These are phyloP conservation scores for Filobasidium floriforme DNA, from an alignment of 768 basidiomycete species.

Conservation along the genomic window DNA sequence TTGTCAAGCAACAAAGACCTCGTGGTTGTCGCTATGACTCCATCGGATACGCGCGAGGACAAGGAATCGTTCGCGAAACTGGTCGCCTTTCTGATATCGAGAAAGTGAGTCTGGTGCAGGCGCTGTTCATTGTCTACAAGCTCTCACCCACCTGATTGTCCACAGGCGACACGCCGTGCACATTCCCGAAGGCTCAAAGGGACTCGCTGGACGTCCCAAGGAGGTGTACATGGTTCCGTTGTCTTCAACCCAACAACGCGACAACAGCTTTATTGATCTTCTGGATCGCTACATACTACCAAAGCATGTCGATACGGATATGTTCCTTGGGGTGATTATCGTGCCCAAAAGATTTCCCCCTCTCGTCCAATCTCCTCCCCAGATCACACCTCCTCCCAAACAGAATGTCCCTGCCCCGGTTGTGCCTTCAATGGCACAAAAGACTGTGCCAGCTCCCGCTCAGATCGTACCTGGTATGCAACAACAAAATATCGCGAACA, in stretches of 20 bases:
- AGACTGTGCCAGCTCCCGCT: no score
- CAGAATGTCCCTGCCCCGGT: neutral
- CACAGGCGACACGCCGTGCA: conserved; percentile 37
- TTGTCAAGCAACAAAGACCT: conserved; percentile 29
- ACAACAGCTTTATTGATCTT: conserved; percentile 32
- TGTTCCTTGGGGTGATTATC: conserved; percentile 36
- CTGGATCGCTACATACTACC: conserved; percentile 37
- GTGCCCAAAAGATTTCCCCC: conserved; percentile 6
- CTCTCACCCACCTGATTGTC: neutral
- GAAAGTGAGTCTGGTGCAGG: conserved; percentile 31
- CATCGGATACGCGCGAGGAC: conserved; percentile 23
- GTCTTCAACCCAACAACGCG: conserved; percentile 31
- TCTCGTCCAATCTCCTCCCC: neutral
- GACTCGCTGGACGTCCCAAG: conserved; percentile 29
- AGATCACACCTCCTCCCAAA: neutral
- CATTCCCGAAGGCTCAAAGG: conserved; percentile 29
- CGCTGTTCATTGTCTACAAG: neutral
- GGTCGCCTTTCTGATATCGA: conserved; percentile 30
- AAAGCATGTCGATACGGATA: conserved; percentile 19
- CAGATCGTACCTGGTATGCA: no score
- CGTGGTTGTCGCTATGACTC: conserved; percentile 33
- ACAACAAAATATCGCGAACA: neutral
- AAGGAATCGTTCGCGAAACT: conserved; percentile 27
- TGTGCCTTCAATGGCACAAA: neutral
- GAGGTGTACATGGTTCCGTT: conserved; percentile 42